Evolutionary conservation across 495 filamentous ascomycete species (phyloP), one percentile per base, ranked within the genome.

Genomic region (Astrothelium subdiscretum): DNA sequence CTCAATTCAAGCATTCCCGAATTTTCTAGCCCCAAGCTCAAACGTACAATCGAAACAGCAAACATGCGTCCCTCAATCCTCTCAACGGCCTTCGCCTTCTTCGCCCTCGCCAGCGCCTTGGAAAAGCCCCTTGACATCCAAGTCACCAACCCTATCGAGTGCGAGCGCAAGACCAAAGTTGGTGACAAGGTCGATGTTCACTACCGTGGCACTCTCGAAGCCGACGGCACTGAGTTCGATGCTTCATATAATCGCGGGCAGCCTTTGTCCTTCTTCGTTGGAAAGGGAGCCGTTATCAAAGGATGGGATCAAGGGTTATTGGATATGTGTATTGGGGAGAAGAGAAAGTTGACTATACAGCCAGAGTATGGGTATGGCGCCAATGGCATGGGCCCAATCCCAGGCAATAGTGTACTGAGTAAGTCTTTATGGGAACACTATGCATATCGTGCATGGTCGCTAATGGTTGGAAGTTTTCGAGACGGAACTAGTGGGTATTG

Each of bases 271-370:
- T 78, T 78, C 65, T 67, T 60, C 40, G 69, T 78, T 29, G 76
- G 76, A 59, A 67, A 71, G 42, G 76, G 76, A 13, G 71, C 73
- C 65, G 76, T 78, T 38, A 78, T 78, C 71, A 76, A 76, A 62
- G 76, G 76, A 40, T 78, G 74, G 71, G 73, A 76, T 59, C 67
- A 75, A 62, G 74, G 74, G 4, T 66, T 76, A 35, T 57, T 76
- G 59, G 74, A 74, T 58, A 76, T 76, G 74, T 76, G 74, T 63
- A 60, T 66, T n/a, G 74, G 74, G 2, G 74, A 76, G 62, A 76
- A 76, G 73, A 66, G 74, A 62, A 70, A 63, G 65, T 64, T 76
- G 63, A 76, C 74, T 52, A 74, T 76, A 48, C 72, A 73, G 69
- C 74, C 74, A 0, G 73, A 74, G 44, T 75, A 67, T 70, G 74